Evolutionary conservation across 306 rosid genomes (phyloP).

Genomic region (Argentina anserina): DNA sequence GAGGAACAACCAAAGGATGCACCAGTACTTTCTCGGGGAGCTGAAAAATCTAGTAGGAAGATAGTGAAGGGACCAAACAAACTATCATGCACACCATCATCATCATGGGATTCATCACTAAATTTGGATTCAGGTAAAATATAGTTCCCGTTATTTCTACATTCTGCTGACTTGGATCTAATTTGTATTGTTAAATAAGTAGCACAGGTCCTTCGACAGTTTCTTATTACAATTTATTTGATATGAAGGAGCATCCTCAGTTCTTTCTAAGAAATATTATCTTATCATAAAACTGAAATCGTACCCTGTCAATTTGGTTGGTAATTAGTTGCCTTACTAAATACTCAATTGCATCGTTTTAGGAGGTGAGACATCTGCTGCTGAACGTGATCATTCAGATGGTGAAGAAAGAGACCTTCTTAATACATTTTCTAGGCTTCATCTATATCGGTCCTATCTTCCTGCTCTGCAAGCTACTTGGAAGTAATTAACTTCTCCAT

Average conservation of each 20-base stretch:
- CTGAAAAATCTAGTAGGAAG: background rate
- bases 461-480: constrained; percentile 51
- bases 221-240: background rate
- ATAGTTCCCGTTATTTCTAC: background rate
- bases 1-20: background rate
- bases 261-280: background rate
- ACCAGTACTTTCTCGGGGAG: background rate
- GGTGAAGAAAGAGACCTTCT: constrained; percentile 23
- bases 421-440: constrained; percentile 21
- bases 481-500: constrained; percentile 52
- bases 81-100: background rate
- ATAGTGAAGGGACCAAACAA: background rate
- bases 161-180: background rate
- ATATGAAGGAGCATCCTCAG: background rate
- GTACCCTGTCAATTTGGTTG: background rate
- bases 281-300: background rate
- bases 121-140: background rate
- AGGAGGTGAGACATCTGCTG: constrained; percentile 28
- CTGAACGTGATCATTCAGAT: constrained; percentile 20
- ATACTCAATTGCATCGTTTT: constrained; percentile 1
- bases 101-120: constrained; percentile 10
- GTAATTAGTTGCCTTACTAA: constrained; percentile 15
- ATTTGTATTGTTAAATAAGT: background rate
- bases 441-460: constrained; percentile 15
- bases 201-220: background rate